Evolutionary conservation across 2,329 filamentous ascomycete species (phyloP), one percentile per base, ranked within the genome.

Genomic region (Balansia obtecta): DNA sequence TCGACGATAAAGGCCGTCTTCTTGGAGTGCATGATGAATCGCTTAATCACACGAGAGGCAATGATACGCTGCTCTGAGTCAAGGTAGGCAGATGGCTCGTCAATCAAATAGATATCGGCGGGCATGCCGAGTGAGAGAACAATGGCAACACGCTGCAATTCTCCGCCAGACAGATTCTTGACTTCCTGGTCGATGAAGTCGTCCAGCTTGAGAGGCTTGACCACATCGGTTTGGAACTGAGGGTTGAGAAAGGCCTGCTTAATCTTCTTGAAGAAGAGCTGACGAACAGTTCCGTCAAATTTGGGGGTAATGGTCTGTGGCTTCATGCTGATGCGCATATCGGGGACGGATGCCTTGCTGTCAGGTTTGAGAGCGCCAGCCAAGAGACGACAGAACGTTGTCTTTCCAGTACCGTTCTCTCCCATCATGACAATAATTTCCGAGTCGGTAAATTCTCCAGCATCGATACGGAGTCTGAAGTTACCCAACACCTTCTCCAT

Each of bases 361-460:
- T 98, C 94, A 9, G 94, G 93, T 72, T 96, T 91, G 60, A 95
- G 78, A 39, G 86, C 88, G 65, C 94, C 94, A 52, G 93, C 93
- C 58, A 98, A 77, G 73, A 98, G 85, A 65, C 85, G 88, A 76
- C 91, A 97, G 78, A 98, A 98, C 5, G 93, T 98, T 1, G 93
- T 98, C 78, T 98, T 96, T 68, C 94, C 94, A 37, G 94, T 98
- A 71, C 93, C 93, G 71, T 98, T 98, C 75, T 97, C 91, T 59
- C 93, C 93, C 93, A 98, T 97, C 88, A 98, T 95, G 69, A 98
- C 93, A 52, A 98, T 82, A 60, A 98, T 98, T 66, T 98, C 93
- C 0, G 93, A 98, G 68, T 98, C 91, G 18, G 93, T 97, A 66
- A 98, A 98, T 54, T 84, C 76, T 59, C 94, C 93, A 22, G 79